phyloP scores from a whole-genome alignment of 495 filamentous ascomycete species.

The Terfezia claveryi region DNA sequence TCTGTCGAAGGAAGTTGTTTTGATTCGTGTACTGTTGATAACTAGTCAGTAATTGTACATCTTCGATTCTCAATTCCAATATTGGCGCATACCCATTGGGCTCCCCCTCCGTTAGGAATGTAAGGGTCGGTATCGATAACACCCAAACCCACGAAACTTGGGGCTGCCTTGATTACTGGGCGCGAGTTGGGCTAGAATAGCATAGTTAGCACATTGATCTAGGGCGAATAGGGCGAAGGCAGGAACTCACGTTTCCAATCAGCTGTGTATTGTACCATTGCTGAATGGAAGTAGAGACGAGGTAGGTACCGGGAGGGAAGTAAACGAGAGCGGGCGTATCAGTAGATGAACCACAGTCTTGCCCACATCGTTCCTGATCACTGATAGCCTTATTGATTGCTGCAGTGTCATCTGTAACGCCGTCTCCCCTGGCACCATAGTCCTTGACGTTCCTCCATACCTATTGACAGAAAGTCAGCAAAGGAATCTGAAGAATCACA shows the following conservation, averaged over 20 bases:
- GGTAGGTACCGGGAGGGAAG: constrained; percentile 60
- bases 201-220: constrained; percentile 3
- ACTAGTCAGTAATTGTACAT: constrained; percentile 14
- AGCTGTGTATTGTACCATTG: constrained; percentile 67
- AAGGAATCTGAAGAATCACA: too few relatives aligned
- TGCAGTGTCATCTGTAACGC: constrained; percentile 38
- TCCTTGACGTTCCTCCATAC: constrained; percentile 31
- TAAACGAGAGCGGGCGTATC: constrained; percentile 52
- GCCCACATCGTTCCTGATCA: constrained; percentile 18
- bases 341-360: constrained; percentile 24
- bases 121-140: constrained; percentile 86
- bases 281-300: constrained; percentile 43
- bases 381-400: constrained; percentile 39
- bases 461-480: not conserved
- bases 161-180: constrained; percentile 56
- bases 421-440: constrained; percentile 58
- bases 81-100: constrained; percentile 29
- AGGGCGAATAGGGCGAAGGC: constrained; percentile 10
- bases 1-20: constrained; percentile 96
- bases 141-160: constrained; percentile 59
- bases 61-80: too few relatives aligned
- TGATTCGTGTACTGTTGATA: constrained; percentile 53
- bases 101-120: constrained; percentile 28
- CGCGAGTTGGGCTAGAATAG: constrained; percentile 23
- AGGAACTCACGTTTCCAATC: constrained; percentile 35